Evolutionary conservation across 2,329 filamentous ascomycete genomes (phyloP).

Genomic region (Dactylellina sp.): DNA sequence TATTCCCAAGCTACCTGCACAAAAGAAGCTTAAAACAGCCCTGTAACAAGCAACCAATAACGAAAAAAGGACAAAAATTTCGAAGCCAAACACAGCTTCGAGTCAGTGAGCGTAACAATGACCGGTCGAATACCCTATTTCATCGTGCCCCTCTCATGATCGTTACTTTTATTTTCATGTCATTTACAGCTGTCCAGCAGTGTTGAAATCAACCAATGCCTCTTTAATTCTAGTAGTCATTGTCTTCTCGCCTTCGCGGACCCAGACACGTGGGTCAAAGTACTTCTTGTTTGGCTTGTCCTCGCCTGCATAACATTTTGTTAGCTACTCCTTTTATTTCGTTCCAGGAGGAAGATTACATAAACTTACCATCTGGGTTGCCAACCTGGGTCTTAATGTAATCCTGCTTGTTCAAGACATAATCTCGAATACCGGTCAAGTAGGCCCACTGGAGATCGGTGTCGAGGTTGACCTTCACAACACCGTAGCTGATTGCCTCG

Average conservation of each 20-base stretch:
- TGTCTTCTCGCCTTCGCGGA: slow-evolving; percentile 95
- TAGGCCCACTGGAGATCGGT: slow-evolving; percentile 78
- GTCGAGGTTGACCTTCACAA: slow-evolving; percentile 99
- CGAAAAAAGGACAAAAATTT: neutral
- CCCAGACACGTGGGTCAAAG: slow-evolving; percentile 92
- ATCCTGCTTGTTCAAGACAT: slow-evolving; percentile 92
- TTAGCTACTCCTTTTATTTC: neutral
- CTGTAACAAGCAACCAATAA: slow-evolving; percentile 7
- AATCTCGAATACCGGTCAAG: slow-evolving; percentile 91
- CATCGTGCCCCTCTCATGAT: too few species aligned
- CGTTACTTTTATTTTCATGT: neutral
- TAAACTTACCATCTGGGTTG: slow-evolving; percentile 79
- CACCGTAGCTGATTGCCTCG: slow-evolving; percentile 89
- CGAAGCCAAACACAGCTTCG: neutral
- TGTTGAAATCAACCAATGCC: slow-evolving; percentile 92
- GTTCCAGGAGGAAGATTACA: neutral
- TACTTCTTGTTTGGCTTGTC: slow-evolving; percentile 99
- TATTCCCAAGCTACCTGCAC: slow-evolving; percentile 9
- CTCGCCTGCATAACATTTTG: slow-evolving; percentile 66
- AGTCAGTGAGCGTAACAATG: neutral
- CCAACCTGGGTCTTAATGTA: slow-evolving; percentile 88
- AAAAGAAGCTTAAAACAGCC: slow-evolving; percentile 2
- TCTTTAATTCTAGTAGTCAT: slow-evolving; percentile 84
- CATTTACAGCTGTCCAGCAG: slow-evolving; percentile 78
- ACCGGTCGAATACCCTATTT: neutral